Percentiles rank a stretch among this genome's conserved stretches.
Conservation (phyloP, 1,139 yeast genomes). For the Yueomyces sp. region DNA sequence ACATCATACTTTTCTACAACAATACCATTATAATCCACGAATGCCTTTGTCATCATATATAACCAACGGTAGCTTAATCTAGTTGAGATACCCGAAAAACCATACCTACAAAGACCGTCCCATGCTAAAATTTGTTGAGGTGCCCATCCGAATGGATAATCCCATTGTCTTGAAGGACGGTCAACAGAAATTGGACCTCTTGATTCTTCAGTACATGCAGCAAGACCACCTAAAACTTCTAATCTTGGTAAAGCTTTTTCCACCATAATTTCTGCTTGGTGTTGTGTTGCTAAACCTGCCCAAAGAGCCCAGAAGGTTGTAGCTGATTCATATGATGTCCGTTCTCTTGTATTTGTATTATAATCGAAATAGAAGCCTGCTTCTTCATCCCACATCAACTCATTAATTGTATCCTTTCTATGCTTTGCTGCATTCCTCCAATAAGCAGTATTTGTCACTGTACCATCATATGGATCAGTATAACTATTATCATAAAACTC, state of each 20-base stretch:
- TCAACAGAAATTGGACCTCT: conserved; percentile 60
- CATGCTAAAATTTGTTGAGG: conserved; percentile 95
- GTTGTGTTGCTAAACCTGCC: conserved; percentile 60
- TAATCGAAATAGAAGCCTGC: conserved; percentile 78
- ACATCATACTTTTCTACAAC: conserved; percentile 96
- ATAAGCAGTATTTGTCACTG: conserved; percentile 35
- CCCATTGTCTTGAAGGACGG: conserved; percentile 93
- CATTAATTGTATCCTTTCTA: conserved; percentile 47
- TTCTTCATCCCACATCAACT: conserved; percentile 75
- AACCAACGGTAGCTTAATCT: conserved; percentile 82
- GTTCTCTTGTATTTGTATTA: conserved; percentile 45
- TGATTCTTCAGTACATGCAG: conserved; percentile 68
- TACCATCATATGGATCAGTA: conserved; percentile 25
- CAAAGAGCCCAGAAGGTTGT: conserved; percentile 91
- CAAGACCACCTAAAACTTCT: conserved; percentile 84
- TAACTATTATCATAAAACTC: conserved; percentile 43
- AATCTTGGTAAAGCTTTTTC: conserved; percentile 50
- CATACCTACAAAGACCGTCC: conserved; percentile 73
- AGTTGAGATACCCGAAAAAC: conserved; percentile 51
- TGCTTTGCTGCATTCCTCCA: conserved; percentile 50
- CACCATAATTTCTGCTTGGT: conserved; percentile 63
- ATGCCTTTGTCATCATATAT: conserved; percentile 78
- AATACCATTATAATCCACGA: conserved; percentile 88
- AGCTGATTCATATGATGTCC: conserved; percentile 69
- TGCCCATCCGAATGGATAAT: conserved; percentile 97